Percentiles rank a stretch among this genome's conserved stretches.
phyloP scores from a whole-genome alignment of 129 eudicot species.

The Saussurea involucrata region DNA sequence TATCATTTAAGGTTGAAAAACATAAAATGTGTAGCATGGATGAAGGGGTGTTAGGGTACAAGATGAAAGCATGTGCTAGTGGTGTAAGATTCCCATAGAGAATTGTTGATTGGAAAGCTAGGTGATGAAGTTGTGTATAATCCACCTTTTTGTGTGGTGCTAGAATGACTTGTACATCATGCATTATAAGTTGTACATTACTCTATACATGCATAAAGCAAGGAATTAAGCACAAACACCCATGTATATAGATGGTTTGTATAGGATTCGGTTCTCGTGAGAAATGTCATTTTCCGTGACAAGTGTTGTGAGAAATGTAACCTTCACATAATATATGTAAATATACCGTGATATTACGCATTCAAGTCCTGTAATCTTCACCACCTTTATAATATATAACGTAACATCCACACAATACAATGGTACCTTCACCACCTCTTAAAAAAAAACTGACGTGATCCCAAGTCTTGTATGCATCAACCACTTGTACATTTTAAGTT shows the following conservation, averaged over 20 bases:
- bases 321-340: background rate
- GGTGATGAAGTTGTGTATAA: constrained; percentile 16
- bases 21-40: background rate
- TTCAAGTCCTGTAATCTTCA: background rate
- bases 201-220: background rate
- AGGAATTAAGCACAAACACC: background rate
- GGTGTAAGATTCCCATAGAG: constrained; percentile 9
- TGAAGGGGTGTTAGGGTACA: constrained; percentile 4
- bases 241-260: too few relatives aligned
- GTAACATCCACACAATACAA: background rate
- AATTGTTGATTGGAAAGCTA: constrained; percentile 15
- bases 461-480: background rate
- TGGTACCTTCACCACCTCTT: background rate
- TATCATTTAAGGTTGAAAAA: background rate
- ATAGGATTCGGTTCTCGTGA: background rate
- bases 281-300: background rate
- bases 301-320: background rate
- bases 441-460: background rate
- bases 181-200: constrained; percentile 1
- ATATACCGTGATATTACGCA: background rate
- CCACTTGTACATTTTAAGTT: background rate
- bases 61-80: constrained; percentile 14
- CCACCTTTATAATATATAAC: background rate
- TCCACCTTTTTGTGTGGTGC: constrained; percentile 1
- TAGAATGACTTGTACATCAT: background rate